Percentiles rank a stretch among this genome's conserved stretches.
These are phyloP conservation scores for Ceratobasidium sp. DNA, from an alignment of 1,284 basidiomycete species.

Conservation along the genomic window DNA sequence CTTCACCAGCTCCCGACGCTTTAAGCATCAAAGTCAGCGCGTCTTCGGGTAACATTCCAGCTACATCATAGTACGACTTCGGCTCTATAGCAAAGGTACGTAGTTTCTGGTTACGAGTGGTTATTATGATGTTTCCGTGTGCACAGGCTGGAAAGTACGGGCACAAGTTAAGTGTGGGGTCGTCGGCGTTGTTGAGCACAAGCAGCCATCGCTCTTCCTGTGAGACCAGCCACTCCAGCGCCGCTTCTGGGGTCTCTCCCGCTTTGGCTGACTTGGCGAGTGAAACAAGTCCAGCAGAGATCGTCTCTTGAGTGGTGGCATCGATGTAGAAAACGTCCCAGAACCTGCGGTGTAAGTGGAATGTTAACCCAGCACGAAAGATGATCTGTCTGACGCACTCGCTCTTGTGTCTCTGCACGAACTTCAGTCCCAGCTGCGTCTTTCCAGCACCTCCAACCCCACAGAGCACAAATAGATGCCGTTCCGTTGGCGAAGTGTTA, in stretches of 20 bases:
- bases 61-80: neutral
- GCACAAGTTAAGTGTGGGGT: neutral
- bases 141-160: slow-evolving; percentile 1
- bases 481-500: neutral
- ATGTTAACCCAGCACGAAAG: neutral
- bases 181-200: slow-evolving; percentile 13
- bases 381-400: neutral
- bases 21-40: neutral
- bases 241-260: neutral
- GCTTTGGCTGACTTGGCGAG: slow-evolving; percentile 7
- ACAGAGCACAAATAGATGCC: slow-evolving; percentile 13
- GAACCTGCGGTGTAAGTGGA: neutral
- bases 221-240: slow-evolving; percentile 31
- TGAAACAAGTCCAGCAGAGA: neutral
- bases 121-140: slow-evolving; percentile 27
- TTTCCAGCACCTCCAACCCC: slow-evolving; percentile 25
- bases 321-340: slow-evolving; percentile 19
- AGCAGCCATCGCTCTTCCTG: slow-evolving; percentile 19
- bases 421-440: slow-evolving; percentile 5
- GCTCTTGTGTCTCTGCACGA: neutral
- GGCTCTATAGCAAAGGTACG: neutral
- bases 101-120: slow-evolving; percentile 28
- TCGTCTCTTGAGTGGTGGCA: slow-evolving; percentile 13
- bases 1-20: neutral
- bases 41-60: neutral